Conservation (phyloP, 202 grass and related monocot genomes). For the Hordeum pubiflorum region DNA sequence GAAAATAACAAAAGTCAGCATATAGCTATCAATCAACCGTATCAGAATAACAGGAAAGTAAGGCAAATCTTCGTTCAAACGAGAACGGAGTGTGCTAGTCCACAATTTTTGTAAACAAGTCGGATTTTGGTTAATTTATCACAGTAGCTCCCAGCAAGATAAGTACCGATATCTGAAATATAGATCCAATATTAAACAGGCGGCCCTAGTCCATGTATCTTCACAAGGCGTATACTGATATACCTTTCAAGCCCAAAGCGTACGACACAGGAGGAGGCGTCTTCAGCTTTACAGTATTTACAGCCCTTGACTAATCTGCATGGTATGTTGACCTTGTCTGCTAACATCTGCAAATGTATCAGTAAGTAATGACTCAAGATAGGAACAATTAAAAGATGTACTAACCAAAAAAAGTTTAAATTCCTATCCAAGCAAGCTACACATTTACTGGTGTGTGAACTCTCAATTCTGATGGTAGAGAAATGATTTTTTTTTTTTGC, state of each 20-base stretch:
- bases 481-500: neutral
- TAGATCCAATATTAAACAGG: neutral
- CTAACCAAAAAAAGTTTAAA: neutral
- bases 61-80: neutral
- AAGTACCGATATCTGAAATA: conserved; percentile 1
- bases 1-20: neutral
- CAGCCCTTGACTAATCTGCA: conserved; percentile 95
- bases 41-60: conserved; percentile 13
- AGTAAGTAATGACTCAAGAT: conserved; percentile 6
- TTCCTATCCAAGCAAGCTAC: neutral
- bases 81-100: neutral
- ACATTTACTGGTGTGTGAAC: neutral
- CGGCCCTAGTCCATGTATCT: neutral
- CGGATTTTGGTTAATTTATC: neutral
- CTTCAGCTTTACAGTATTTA: conserved; percentile 82
- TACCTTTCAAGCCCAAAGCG: conserved; percentile 82
- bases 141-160: neutral
- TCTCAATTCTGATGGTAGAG: neutral
- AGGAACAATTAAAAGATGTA: neutral
- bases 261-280: conserved; percentile 80
- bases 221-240: conserved; percentile 9
- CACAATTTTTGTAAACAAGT: neutral
- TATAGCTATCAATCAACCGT: neutral
- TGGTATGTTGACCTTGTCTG: conserved; percentile 73
- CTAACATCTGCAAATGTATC: conserved; percentile 56